Conservation (phyloP, 805 yeast species). For the Hyphopichia homilentoma region DNA sequence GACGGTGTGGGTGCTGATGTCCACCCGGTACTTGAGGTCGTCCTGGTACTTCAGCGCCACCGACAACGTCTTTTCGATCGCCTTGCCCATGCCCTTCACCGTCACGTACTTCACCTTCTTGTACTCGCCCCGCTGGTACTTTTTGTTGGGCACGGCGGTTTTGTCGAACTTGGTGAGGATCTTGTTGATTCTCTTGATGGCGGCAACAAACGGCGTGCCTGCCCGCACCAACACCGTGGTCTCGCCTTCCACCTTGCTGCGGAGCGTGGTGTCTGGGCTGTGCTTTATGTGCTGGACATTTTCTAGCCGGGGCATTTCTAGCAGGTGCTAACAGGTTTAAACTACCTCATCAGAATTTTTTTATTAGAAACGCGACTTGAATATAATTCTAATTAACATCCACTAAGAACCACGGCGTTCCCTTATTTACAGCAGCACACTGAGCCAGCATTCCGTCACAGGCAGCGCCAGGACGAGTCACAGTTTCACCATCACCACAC, state of each 20-base stretch:
- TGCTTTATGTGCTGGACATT: constrained; percentile 41
- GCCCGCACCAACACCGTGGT: constrained; percentile 57
- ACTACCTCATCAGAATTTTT: too few relatives aligned
- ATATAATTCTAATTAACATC: too few relatives aligned
- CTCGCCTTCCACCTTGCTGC: constrained; percentile 39
- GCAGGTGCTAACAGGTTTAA: too few relatives aligned
- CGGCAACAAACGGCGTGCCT: constrained; percentile 69
- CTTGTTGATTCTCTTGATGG: constrained; percentile 60
- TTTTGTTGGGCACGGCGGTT: constrained; percentile 12
- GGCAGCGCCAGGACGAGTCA: too few relatives aligned
- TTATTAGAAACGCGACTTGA: too few relatives aligned
- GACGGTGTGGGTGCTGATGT: constrained; percentile 59
- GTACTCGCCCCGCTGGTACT: constrained; percentile 29
- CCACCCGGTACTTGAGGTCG: constrained; percentile 49
- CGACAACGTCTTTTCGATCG: constrained; percentile 60
- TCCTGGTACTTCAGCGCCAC: constrained; percentile 58
- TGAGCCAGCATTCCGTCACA: too few relatives aligned
- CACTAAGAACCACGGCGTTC: too few relatives aligned
- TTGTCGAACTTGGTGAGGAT: constrained; percentile 42
- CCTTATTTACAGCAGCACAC: too few relatives aligned
- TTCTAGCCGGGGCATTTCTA: too few relatives aligned
- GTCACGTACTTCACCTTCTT: constrained; percentile 45
- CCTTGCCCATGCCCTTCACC: constrained; percentile 69
- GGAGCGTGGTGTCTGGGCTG: constrained; percentile 44
- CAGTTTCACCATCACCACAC: too few relatives aligned